Percentiles rank a stretch among this genome's conserved stretches.
These are phyloP conservation scores for Lithohypha guttulata DNA, from an alignment of 2,329 filamentous ascomycete genomes.

Conservation along the genomic window DNA sequence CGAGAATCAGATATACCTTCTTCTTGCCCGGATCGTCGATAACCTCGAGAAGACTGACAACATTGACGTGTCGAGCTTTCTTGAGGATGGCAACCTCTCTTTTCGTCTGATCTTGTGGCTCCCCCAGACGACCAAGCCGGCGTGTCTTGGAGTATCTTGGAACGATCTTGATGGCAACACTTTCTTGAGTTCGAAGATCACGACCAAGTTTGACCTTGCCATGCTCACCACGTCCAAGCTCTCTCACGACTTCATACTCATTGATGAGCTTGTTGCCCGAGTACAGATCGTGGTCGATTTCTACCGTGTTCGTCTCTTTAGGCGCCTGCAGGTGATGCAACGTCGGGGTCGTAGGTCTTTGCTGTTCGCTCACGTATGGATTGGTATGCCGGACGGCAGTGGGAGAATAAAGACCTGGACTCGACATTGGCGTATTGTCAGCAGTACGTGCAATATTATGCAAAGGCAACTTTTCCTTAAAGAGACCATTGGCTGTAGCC, in stretches of 20 bases:
- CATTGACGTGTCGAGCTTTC: constrained; percentile 94
- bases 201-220: constrained; percentile 94
- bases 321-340: constrained; percentile 64
- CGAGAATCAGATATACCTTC: constrained; percentile 96
- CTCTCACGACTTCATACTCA: constrained; percentile 92
- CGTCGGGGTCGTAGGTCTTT: constrained; percentile 45
- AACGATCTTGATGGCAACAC: constrained; percentile 97
- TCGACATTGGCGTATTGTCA: constrained; percentile 38
- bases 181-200: constrained; percentile 61
- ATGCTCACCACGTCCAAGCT: constrained; percentile 90
- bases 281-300: constrained; percentile 76
- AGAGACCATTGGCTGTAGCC: constrained; percentile 16
- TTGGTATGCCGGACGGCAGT: constrained; percentile 21
- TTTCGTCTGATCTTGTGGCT: constrained; percentile 65
- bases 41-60: constrained; percentile 88
- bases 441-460: constrained; percentile 28
- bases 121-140: constrained; percentile 66
- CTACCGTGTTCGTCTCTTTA: constrained; percentile 80
- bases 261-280: constrained; percentile 96
- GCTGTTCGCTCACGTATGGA: constrained; percentile 27
- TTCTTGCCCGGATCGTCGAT: constrained; percentile 93
- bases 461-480: constrained; percentile 17
- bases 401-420: constrained; percentile 33
- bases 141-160: constrained; percentile 89
- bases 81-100: constrained; percentile 96